These are phyloP conservation scores for Alternaria rosae DNA, from an alignment of 2,329 filamentous ascomycete genomes.

Conservation along the genomic window DNA sequence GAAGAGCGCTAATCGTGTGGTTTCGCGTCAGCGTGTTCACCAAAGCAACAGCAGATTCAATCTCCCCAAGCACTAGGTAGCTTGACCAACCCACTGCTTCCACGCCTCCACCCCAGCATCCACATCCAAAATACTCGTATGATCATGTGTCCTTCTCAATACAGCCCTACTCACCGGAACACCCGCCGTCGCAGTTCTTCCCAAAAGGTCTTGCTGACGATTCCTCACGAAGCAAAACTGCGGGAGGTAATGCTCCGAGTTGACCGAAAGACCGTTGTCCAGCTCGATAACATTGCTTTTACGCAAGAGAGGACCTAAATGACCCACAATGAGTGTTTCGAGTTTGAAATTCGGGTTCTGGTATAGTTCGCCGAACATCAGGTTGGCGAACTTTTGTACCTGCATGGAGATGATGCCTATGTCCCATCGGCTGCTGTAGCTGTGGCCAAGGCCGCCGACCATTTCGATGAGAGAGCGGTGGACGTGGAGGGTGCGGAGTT, in stretches of 20 bases:
- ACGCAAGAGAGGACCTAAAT: neutral
- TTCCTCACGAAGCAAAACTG: neutral
- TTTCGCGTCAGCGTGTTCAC: too few relatives aligned
- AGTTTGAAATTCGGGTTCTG: fast-evolving
- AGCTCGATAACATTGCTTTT: neutral
- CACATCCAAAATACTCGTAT: neutral
- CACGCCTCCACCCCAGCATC: neutral
- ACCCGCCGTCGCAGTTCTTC: neutral
- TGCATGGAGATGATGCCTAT: neutral
- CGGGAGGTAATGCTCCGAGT: neutral
- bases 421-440: neutral
- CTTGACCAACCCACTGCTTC: neutral
- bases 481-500: neutral
- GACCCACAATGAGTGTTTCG: neutral
- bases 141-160: neutral
- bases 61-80: too few relatives aligned
- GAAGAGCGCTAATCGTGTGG: too few relatives aligned
- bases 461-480: neutral
- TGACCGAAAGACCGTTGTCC: neutral
- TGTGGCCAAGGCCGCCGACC: neutral
- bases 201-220: neutral
- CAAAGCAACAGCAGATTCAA: too few relatives aligned
- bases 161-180: neutral
- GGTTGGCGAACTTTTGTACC: neutral
- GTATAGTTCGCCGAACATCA: neutral